A percentile compares a stretch with the other conserved stretches of the same genome.
phyloP scores from a whole-genome alignment of 75 land plant genomes.

The Cunninghamia lanceolata region DNA sequence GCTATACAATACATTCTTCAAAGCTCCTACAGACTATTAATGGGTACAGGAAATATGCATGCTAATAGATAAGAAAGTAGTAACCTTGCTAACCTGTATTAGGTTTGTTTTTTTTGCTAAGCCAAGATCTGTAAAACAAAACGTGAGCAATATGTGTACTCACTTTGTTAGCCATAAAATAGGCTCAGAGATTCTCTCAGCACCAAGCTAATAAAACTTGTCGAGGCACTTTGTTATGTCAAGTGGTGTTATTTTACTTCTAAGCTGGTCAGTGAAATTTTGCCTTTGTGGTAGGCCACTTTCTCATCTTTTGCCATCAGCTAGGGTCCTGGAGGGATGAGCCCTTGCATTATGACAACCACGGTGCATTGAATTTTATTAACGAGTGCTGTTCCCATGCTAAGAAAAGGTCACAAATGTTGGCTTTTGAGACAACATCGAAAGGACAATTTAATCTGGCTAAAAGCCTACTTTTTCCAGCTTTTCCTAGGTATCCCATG shows the following conservation, averaged over 20 bases:
- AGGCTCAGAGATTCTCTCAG: neutral
- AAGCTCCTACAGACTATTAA: neutral
- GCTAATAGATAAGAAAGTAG: neutral
- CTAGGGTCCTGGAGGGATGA: no score
- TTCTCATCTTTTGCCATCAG: neutral
- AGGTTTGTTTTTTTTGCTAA: neutral
- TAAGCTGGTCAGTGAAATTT: neutral
- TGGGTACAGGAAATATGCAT: neutral
- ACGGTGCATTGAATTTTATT: neutral
- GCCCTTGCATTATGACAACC: neutral
- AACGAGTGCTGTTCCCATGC: neutral
- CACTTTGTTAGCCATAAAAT: neutral
- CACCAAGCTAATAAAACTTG: neutral
- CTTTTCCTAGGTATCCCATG: neutral
- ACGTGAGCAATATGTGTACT: neutral
- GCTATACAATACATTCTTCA: neutral
- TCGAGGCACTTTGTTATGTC: neutral
- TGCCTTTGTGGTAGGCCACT: neutral
- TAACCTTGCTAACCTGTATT: neutral
- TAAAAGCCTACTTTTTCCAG: neutral
- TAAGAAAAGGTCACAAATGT: neutral
- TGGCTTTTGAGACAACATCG: neutral
- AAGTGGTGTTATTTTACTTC: neutral
- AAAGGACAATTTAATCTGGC: neutral
- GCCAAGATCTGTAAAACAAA: neutral